Base-by-base conservation (phyloP, 345 rosid genomes). In the Populus euphratica region DNA sequence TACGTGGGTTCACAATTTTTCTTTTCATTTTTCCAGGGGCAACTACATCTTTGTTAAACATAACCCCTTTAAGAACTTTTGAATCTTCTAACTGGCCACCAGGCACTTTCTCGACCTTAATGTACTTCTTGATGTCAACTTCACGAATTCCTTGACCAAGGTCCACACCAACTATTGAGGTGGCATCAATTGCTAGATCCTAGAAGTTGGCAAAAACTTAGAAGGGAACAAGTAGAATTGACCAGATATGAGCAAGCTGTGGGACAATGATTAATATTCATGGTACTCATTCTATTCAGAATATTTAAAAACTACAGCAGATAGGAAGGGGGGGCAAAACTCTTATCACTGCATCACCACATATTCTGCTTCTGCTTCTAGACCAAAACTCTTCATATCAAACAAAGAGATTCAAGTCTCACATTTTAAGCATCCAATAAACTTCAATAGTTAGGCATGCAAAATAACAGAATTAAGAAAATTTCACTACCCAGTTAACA, bases 11-110 rank as follows among this genome's bases (percentile, higher is more conserved):
- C 71, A 86, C 82, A 43, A 95, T 93, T 90, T 91, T 95, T 82
- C 99, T 88, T 82, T 87, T 95, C 99, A 95, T 93, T 88, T 95
- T 95, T 10, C 97, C 98, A 29, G 99, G 99, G 68, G 92, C 93
- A 71, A 95, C 92, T 69, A 95, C 96, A 77, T 93, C 99, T 83
- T 95, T 95, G 83, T 91, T 88, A 72, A 95, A 87, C 99, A 95
- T 95, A 74, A 95, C 99, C 81, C 99, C 98, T 85, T 86, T 93
- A 39, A 95, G 97, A 82, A 93, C 98, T 75, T 59, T 86, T 9
- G 97, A 95, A 81, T 95, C 99, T 49, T 95, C 99, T 81, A 95
- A 81, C 85, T 92, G 93, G n/a, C 98, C 94, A 69, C 99, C 99
- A 18, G 99, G 98, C 18, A 95, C 88, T 83, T 95, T 95, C 91